Percentiles rank a stretch among this genome's conserved stretches.
Evolutionary conservation across 352 stramenopile genomes (phyloP).

Genomic region (Globisporangium uncinulatum): DNA sequence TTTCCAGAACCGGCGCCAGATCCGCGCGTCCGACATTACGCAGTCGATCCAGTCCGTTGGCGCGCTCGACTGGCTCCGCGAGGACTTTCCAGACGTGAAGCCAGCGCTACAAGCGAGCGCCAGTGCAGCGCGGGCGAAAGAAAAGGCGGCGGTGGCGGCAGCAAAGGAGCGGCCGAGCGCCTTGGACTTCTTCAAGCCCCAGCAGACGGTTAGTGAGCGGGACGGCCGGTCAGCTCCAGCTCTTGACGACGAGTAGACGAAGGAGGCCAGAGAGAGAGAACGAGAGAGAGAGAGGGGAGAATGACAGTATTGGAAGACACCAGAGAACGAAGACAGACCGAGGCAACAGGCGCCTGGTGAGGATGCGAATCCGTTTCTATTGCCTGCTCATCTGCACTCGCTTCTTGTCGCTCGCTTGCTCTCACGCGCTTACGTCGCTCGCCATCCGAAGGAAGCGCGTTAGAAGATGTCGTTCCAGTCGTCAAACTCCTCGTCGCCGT

Average conservation of each 20-base stretch:
- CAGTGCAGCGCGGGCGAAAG: conserved; percentile 15
- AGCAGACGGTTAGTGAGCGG: background rate
- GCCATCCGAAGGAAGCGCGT: conserved; percentile 3
- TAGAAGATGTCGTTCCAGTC: conserved; percentile 89
- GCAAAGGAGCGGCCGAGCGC: conserved; percentile 21
- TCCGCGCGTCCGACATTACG: conserved; percentile 72
- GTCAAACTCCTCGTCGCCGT: conserved; percentile 77
- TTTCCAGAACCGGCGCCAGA: conserved; percentile 79
- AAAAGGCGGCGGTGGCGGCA: conserved; percentile 16
- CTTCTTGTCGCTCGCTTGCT: background rate
- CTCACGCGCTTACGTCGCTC: background rate
- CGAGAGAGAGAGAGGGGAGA: background rate
- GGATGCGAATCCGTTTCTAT: conserved; percentile 8
- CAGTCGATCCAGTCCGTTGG: conserved; percentile 71
- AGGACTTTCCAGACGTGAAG: conserved; percentile 76
- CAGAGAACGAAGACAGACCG: background rate
- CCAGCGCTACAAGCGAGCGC: conserved; percentile 4
- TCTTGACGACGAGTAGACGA: background rate
- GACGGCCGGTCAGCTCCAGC: background rate
- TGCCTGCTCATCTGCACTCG: background rate
- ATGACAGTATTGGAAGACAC: background rate
- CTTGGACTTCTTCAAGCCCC: conserved; percentile 47
- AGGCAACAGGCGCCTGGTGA: background rate
- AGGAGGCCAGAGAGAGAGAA: background rate
- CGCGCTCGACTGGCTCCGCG: conserved; percentile 79